Conservation (phyloP, 1,284 basidiomycete species). For the Cryptococcus wingfieldii region DNA sequence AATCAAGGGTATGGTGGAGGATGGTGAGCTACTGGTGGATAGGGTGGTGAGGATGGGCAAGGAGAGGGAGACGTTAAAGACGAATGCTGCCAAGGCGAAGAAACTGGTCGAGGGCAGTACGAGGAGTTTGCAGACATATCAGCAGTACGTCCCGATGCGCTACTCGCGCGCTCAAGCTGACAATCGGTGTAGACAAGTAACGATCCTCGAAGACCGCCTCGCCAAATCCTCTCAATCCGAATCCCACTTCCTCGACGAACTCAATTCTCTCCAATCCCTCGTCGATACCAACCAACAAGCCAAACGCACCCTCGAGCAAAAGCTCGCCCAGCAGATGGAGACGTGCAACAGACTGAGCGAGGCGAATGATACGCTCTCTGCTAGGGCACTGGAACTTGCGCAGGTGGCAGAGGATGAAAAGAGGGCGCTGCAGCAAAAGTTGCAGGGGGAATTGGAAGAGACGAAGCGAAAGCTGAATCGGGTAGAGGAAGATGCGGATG, state of each 20-base stretch:
- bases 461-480: conserved; percentile 27
- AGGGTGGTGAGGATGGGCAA: conserved; percentile 74
- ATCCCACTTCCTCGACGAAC: conserved; percentile 55
- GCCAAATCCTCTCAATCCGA: conserved; percentile 44
- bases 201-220: conserved; percentile 67
- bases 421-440: conserved; percentile 17
- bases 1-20: conserved; percentile 69
- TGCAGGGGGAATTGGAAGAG: conserved; percentile 36
- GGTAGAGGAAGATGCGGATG: conserved; percentile 40
- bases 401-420: conserved; percentile 60
- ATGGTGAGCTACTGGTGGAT: conserved; percentile 76
- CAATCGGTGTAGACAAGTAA: conserved; percentile 62
- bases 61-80: conserved; percentile 80
- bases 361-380: conserved; percentile 69
- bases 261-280: conserved; percentile 59
- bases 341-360: conserved; percentile 66
- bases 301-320: conserved; percentile 65
- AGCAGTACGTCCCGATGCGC: conserved; percentile 57
- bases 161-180: conserved; percentile 60
- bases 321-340: conserved; percentile 66
- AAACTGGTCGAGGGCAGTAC: conserved; percentile 78
- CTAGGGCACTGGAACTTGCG: conserved; percentile 66
- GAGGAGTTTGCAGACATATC: conserved; percentile 73
- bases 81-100: conserved; percentile 82
- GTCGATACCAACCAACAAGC: conserved; percentile 60